phyloP scores from a whole-genome alignment of 1,139 yeast genomes.

The Casaregolazyma suthepensis region DNA sequence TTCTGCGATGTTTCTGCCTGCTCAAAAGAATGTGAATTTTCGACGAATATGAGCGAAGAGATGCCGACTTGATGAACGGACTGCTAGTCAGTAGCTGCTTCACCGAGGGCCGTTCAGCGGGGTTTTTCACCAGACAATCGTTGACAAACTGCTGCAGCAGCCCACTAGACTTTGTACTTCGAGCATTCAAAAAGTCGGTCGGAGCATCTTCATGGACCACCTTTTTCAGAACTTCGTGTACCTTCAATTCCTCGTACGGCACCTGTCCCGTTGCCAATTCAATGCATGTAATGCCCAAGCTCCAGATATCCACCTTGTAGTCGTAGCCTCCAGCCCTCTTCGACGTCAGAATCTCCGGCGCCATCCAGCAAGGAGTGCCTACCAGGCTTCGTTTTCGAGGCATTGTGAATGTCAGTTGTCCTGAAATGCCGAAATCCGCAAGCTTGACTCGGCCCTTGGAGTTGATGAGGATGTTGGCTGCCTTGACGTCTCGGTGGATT shows the following conservation, averaged over 20 bases:
- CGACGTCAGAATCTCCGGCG: constrained; percentile 77
- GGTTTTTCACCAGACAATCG: constrained; percentile 54
- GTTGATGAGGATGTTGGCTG: constrained; percentile 68
- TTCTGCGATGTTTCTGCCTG: background rate
- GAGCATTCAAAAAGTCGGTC: constrained; percentile 31
- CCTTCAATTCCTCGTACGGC: constrained; percentile 52
- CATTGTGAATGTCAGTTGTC: constrained; percentile 68
- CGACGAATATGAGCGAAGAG: background rate
- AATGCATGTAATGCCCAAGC: constrained; percentile 79
- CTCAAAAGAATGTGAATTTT: background rate
- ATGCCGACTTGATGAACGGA: constrained; percentile 1
- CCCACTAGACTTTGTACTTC: constrained; percentile 31
- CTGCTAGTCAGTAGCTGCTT: constrained; percentile 17
- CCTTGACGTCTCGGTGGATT: constrained; percentile 79
- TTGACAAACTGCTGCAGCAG: constrained; percentile 54
- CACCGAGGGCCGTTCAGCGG: constrained; percentile 38
- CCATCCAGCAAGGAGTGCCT: constrained; percentile 99
- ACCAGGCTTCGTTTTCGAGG: constrained; percentile 80
- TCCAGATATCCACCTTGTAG: constrained; percentile 87
- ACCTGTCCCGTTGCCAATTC: constrained; percentile 92
- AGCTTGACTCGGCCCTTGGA: constrained; percentile 67
- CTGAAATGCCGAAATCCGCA: constrained; percentile 94
- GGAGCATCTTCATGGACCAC: constrained; percentile 73
- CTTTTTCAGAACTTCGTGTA: constrained; percentile 66
- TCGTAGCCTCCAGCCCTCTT: constrained; percentile 68